phyloP scores from a whole-genome alignment of 345 rosid species.

The Acer yangbiense region DNA sequence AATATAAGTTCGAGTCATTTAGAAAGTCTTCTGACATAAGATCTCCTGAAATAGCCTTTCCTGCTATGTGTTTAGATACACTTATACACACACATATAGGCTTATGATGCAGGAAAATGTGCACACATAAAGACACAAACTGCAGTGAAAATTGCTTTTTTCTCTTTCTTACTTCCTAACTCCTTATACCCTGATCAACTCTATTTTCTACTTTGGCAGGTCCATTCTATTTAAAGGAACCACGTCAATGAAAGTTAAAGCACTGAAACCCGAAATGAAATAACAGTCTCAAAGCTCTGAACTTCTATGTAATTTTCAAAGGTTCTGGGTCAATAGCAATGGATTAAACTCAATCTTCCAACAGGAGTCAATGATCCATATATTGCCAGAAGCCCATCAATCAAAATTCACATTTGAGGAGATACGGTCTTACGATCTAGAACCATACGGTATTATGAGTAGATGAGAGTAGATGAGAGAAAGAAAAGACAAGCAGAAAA shows the following conservation, averaged over 20 bases:
- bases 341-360: not conserved
- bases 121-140: not conserved
- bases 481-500: not conserved
- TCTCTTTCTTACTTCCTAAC: not conserved
- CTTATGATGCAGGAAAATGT: not conserved
- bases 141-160: not conserved
- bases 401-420: not conserved
- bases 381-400: not conserved
- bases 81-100: not conserved
- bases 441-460: not conserved
- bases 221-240: not conserved
- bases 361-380: not conserved
- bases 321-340: not conserved
- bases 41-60: not conserved
- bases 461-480: not conserved
- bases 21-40: not conserved
- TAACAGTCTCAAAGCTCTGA: not conserved
- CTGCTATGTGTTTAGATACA: not conserved
- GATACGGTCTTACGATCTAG: not conserved
- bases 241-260: not conserved
- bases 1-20: not conserved
- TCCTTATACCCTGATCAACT: slow-evolving; percentile 3
- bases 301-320: not conserved
- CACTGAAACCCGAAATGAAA: not conserved
- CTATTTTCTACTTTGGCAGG: not conserved